These are phyloP conservation scores for Silybum marianum DNA, from an alignment of 129 eudicot species.

Conservation along the genomic window DNA sequence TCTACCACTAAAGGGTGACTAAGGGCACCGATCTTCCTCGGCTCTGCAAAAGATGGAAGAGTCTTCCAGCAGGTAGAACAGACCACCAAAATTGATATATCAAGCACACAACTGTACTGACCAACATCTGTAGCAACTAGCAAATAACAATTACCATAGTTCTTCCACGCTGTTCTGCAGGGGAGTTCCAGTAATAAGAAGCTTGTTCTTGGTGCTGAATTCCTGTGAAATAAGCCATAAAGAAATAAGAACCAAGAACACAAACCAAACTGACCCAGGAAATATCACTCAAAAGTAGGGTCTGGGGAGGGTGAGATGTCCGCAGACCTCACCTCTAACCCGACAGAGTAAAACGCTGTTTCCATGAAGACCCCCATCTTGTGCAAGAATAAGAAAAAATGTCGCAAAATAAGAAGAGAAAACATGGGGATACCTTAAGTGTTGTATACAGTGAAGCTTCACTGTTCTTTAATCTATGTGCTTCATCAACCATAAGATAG, in stretches of 20 bases:
- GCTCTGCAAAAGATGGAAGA: background rate
- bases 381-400: constrained; percentile 3
- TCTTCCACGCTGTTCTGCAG: constrained; percentile 98
- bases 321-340: background rate
- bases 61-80: background rate
- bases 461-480: constrained; percentile 96
- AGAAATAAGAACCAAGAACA: background rate
- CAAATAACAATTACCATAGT: constrained; percentile 69
- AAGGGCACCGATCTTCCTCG: background rate
- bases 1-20: background rate
- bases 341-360: background rate
- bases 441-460: constrained; percentile 92
- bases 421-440: constrained; percentile 62
- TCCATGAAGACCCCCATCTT: background rate
- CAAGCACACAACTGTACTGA: constrained; percentile 9
- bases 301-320: background rate
- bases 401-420: background rate
- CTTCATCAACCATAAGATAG: constrained; percentile 99
- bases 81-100: background rate
- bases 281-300: background rate
- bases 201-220: constrained; percentile 98
- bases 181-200: constrained; percentile 98
- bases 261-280: constrained; percentile 1
- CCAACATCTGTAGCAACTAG: background rate
- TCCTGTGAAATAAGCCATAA: constrained; percentile 51